phyloP scores from a whole-genome alignment of 2,329 filamentous ascomycete genomes.

The Escovopsis weberi region DNA sequence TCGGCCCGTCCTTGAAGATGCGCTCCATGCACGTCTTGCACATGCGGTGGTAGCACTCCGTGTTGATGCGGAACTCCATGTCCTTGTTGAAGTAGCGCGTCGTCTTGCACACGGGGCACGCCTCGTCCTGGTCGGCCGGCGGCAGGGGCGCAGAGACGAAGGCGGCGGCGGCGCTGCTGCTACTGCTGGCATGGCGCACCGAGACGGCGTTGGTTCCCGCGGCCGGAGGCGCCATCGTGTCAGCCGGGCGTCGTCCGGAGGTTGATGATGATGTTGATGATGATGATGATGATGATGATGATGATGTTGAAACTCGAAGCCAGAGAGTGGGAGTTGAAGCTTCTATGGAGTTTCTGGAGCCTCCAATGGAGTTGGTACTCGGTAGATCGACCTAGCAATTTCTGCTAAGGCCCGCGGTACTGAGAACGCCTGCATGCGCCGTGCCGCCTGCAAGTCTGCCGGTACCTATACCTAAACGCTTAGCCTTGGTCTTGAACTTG shows the following conservation, averaged over 20 bases:
- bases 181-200: constrained; percentile 12
- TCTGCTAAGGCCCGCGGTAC: too few relatives aligned
- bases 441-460: too few relatives aligned
- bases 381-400: too few relatives aligned
- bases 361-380: too few relatives aligned
- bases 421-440: too few relatives aligned
- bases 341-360: too few relatives aligned
- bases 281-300: not conserved
- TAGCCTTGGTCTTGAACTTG: too few relatives aligned
- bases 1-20: constrained; percentile 83
- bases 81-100: constrained; percentile 87
- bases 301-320: not conserved
- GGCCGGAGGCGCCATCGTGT: constrained; percentile 14
- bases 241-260: not conserved
- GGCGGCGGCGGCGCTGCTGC: not conserved
- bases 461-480: too few relatives aligned
- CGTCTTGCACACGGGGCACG: constrained; percentile 95
- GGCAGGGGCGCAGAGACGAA: constrained; percentile 7
- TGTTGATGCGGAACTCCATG: constrained; percentile 92
- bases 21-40: constrained; percentile 91
- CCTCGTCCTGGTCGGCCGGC: constrained; percentile 39
- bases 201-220: constrained; percentile 13
- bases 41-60: constrained; percentile 98
- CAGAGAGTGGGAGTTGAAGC: not conserved
- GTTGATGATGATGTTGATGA: not conserved